These are phyloP conservation scores for Ustanciosporium gigantosporum DNA, from an alignment of 1,284 basidiomycete species.

Conservation along the genomic window DNA sequence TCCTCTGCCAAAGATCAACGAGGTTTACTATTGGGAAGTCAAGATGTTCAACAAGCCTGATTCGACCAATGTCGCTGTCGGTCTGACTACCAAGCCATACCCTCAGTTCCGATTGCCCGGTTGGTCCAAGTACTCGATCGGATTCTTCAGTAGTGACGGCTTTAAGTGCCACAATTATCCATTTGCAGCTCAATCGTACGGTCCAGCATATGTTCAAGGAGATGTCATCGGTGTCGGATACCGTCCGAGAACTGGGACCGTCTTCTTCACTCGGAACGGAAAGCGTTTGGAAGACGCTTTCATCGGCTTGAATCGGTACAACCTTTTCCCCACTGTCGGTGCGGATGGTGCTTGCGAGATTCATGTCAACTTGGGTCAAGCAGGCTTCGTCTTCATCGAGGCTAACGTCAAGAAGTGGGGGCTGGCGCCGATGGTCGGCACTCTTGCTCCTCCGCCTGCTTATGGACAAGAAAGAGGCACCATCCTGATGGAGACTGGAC, in stretches of 20 bases:
- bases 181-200: constrained; percentile 84
- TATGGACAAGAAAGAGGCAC: constrained; percentile 60
- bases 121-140: constrained; percentile 84
- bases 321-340: constrained; percentile 59
- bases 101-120: constrained; percentile 65
- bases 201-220: constrained; percentile 83
- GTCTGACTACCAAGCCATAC: constrained; percentile 59
- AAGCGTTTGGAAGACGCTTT: constrained; percentile 58
- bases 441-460: constrained; percentile 57
- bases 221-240: constrained; percentile 60
- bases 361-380: constrained; percentile 60
- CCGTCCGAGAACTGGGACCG: constrained; percentile 56
- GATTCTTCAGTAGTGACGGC: constrained; percentile 87
- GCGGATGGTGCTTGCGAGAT: constrained; percentile 57
- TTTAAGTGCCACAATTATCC: constrained; percentile 98
- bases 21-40: constrained; percentile 61
- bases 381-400: constrained; percentile 61
- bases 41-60: constrained; percentile 61
- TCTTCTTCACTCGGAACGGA: constrained; percentile 60
- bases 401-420: constrained; percentile 61
- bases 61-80: constrained; percentile 51
- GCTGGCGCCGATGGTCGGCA: constrained; percentile 59
- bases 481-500: constrained; percentile 56
- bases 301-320: constrained; percentile 55
- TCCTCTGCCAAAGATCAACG: constrained; percentile 60